Evolutionary conservation across 805 yeast species (phyloP).

Genomic region (Jamesozyma piceae): DNA sequence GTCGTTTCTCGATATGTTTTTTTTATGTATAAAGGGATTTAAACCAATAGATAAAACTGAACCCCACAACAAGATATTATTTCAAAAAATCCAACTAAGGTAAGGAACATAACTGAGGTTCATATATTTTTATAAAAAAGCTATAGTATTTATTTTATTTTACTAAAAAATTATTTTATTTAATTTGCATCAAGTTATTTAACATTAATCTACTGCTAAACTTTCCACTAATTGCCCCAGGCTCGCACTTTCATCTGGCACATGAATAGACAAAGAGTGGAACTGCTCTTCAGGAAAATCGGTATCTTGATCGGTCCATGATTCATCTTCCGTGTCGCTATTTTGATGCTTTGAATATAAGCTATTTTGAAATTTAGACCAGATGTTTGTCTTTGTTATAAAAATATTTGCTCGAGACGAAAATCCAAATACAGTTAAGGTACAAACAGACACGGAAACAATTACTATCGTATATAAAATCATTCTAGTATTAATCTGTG

Average conservation of each 20-base stretch:
- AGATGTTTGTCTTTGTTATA: background rate
- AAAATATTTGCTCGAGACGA: background rate
- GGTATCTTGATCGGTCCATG: slow-evolving; percentile 6
- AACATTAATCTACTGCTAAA: slow-evolving; percentile 3
- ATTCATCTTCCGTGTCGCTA: background rate
- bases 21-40: no score
- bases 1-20: no score
- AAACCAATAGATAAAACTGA: no score
- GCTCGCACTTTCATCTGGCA: slow-evolving; percentile 4
- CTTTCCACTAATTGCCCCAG: slow-evolving; percentile 3
- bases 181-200: background rate
- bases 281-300: slow-evolving; percentile 7
- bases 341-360: background rate
- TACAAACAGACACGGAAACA: slow-evolving; percentile 5
- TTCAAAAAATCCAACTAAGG: no score
- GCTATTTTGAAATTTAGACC: background rate
- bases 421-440: slow-evolving; percentile 7
- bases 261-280: slow-evolving; percentile 3
- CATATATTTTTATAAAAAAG: no score
- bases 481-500: slow-evolving; percentile 6
- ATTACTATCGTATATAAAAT: slow-evolving; percentile 2
- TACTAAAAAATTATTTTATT: no score
- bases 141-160: no score
- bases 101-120: no score
- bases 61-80: no score